Base-by-base conservation (phyloP, 108 stramenopile species). In the Aurantiochytrium sp. region DNA sequence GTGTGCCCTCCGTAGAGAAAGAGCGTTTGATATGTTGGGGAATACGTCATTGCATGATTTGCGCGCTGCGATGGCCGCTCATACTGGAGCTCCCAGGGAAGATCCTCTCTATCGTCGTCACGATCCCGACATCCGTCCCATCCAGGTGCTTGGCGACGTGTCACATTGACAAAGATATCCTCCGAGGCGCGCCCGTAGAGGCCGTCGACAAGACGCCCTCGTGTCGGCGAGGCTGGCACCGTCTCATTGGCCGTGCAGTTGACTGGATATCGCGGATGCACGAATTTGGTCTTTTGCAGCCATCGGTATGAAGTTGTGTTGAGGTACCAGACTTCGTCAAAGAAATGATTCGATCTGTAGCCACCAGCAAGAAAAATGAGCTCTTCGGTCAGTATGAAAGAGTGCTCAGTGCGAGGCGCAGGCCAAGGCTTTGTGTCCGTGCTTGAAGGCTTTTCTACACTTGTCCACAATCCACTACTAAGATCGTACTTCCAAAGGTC, bases 51-150 rank as follows among this genome's bases (percentile, higher is more conserved):
- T 35, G 93, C 89, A 88, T 95, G 95, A 55, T 93, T 92, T 23
- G 90, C 90, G 18, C 96, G 89, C 10, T 95, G 94, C 5, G 93
- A 72, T 19, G 96, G 96, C 83, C 87, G 83, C 45, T 89, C 88
- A 93, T 94, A 97, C 87, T 93, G 90, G 4, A 94, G 90, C 12
- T 51, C 35, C 60, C 59, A 10, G 16, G 88, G 44, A 12, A 94
- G 91, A 64, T 94, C 93, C 16, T 19, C 47, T 6, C 90, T 47
- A 4, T 89, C 91, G 59, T 95, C 94, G 28, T 23, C 88, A 51
- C 91, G 72, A 60, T 96, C 95, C 10, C 95, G 89, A 72, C 96
- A 97, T 29, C 96, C 96, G 91, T 97, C 96, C 96, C 96, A 97
- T 28, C 96, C 96, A 8, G 93, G 94, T 4, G 94, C 91, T 43